A percentile compares a stretch with the other conserved stretches of the same genome.
Evolutionary conservation across 805 yeast genomes (phyloP).

Genomic region (Brettanomyces nanus): DNA sequence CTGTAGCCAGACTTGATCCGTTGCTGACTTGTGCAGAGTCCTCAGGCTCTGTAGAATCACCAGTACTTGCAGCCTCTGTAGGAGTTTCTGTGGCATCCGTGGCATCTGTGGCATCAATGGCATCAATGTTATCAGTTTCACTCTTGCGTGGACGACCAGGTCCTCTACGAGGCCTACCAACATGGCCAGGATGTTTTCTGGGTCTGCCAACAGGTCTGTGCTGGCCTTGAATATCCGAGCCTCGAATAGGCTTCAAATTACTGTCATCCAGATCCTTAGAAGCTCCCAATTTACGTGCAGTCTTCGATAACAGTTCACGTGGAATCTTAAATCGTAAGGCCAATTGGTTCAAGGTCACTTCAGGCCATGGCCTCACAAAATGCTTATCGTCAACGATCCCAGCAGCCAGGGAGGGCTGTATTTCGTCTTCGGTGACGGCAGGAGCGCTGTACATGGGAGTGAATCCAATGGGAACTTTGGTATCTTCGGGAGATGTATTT

Average conservation of each 20-base stretch:
- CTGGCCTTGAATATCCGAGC: background rate
- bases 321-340: slow-evolving; percentile 22
- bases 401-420: background rate
- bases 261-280: slow-evolving; percentile 1
- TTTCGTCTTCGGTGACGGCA: slow-evolving; percentile 16
- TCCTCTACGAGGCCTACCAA: background rate
- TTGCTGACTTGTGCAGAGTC: too few relatives aligned
- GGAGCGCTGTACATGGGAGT: slow-evolving; percentile 20
- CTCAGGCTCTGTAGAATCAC: too few relatives aligned
- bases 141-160: slow-evolving; percentile 2
- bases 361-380: slow-evolving; percentile 23
- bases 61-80: too few relatives aligned
- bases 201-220: background rate
- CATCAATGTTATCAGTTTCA: too few relatives aligned
- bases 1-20: too few relatives aligned
- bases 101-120: too few relatives aligned
- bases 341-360: slow-evolving; percentile 20
- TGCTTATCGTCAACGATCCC: slow-evolving; percentile 14
- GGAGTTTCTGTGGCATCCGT: too few relatives aligned
- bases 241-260: slow-evolving; percentile 2
- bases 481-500: slow-evolving; percentile 1
- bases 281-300: slow-evolving; percentile 1
- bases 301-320: slow-evolving; percentile 5
- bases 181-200: background rate
- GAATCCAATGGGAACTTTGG: slow-evolving; percentile 15